Evolutionary conservation across 306 rosid genomes (phyloP).

Genomic region (Herpetospermum pedunculosum): DNA sequence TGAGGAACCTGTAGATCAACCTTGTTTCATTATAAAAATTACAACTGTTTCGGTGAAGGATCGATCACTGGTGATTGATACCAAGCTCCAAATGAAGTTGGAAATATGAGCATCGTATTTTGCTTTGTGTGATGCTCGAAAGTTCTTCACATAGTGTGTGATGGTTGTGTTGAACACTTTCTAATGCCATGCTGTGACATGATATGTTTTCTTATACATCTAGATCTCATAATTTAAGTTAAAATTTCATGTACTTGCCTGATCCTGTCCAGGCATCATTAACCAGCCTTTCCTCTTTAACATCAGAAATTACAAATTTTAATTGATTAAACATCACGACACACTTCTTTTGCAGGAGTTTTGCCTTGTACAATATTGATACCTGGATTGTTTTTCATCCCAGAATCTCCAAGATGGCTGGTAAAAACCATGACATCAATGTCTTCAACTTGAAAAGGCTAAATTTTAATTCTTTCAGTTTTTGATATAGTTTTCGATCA

Average conservation of each 20-base stretch:
- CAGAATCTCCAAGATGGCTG: slow-evolving; percentile 98
- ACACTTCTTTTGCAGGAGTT: slow-evolving; percentile 40
- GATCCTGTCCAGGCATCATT: not conserved
- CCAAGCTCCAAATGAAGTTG: not conserved
- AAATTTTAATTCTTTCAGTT: not conserved
- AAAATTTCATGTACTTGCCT: not conserved
- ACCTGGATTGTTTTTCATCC: slow-evolving; percentile 91
- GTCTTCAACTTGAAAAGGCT: not conserved
- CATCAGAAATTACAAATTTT: not conserved
- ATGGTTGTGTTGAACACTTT: not conserved
- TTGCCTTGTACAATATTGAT: slow-evolving; percentile 80
- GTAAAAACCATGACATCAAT: slow-evolving; percentile 27
- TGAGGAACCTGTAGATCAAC: not conserved
- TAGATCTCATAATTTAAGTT: too few species aligned
- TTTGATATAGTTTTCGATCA: slow-evolving; percentile 7
- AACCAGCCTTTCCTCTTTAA: not conserved
- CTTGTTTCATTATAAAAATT: not conserved
- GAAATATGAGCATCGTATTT: not conserved
- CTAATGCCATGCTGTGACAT: not conserved
- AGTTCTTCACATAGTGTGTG: not conserved
- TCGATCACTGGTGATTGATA: not conserved
- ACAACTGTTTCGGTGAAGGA: not conserved
- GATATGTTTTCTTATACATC: not conserved
- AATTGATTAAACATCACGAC: slow-evolving; percentile 11
- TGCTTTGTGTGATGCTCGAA: not conserved